Percentiles rank a stretch among this genome's conserved stretches.
Conservation (phyloP, 176 grass and related monocot genomes). For the Triticum monococcum region DNA sequence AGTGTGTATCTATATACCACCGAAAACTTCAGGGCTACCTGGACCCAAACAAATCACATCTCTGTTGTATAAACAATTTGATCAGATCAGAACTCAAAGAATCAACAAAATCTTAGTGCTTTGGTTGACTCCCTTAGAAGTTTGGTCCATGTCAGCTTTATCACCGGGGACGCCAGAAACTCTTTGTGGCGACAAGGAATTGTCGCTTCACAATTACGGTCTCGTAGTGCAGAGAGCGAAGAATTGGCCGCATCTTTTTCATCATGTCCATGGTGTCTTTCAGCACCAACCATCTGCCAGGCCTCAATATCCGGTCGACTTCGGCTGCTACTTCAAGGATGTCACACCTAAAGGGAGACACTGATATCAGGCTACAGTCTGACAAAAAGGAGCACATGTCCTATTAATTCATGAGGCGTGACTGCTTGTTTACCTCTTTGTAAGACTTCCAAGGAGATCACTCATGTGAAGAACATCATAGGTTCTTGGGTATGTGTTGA, state of each 20-base stretch:
- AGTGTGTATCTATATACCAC: not conserved
- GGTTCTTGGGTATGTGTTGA: slow-evolving; percentile 93
- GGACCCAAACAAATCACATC: not conserved
- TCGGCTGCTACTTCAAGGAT: slow-evolving; percentile 65
- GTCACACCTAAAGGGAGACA: slow-evolving; percentile 60
- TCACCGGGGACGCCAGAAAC: slow-evolving; percentile 62
- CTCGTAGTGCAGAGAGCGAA: slow-evolving; percentile 67
- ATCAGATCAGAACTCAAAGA: slow-evolving; percentile 2
- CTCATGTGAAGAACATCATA: slow-evolving; percentile 90
- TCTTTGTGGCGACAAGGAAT: slow-evolving; percentile 70
- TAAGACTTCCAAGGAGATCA: slow-evolving; percentile 66
- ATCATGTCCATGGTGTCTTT: slow-evolving; percentile 68
- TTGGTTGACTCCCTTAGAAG: not conserved
- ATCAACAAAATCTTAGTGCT: not conserved
- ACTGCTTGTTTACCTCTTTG: slow-evolving; percentile 43
- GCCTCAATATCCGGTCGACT: slow-evolving; percentile 86
- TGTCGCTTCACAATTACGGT: slow-evolving; percentile 52
- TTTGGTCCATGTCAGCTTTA: not conserved
- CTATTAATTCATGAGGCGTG: not conserved
- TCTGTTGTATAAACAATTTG: slow-evolving; percentile 22
- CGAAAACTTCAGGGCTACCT: not conserved
- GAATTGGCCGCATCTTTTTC: slow-evolving; percentile 57
- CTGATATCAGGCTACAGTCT: not conserved
- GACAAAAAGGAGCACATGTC: not conserved
- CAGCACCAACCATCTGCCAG: slow-evolving; percentile 80